Base-by-base conservation (phyloP, 1,139 yeast species). In the Hyphopichia fennica region DNA sequence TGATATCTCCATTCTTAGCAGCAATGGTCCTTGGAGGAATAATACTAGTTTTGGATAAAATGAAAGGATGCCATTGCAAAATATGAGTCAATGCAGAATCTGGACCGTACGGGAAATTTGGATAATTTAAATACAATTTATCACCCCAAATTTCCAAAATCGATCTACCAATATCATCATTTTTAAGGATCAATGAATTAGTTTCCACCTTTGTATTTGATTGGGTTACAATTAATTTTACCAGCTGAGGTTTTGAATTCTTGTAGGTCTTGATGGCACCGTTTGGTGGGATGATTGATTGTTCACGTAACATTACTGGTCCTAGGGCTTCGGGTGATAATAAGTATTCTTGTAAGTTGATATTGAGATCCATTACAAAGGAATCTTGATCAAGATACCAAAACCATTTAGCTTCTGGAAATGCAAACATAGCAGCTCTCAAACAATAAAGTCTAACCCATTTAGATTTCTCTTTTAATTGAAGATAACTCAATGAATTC, bases 11-110 rank as follows among this genome's bases (percentile, higher is more conserved):
- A 45, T 66, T 68, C 35, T 52, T 51, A 4, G 77, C 65, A 36
- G 66, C 58, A 16, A 73, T 68, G 11, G 73, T 63, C 47, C 72
- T 69, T 8, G 75, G 54, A n/a, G 89, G 87, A 0, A 93, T 77
- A 11, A 91, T 63, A 0, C 89, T 86, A 4, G 95, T 73, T 54
- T 81, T 84, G 42, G 86, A 76, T 51, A 91, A 72, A 33, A 85
- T 67, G 38, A 77, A 79, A 11, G 96, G 96, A 60, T 93, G 99
- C 99, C 98, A 93, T 62, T 89, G 96, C 49, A 90, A 69, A 31
- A 89, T 71, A 60, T 93, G 98, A 19, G 89, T 80, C 41, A 91
- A 60, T 0, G 95, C 88, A 11, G 82, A 75, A 47, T 79, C 81
- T 3, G 87, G 84, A 23, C 79, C 78, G 50, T 57, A 68, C 15